These are phyloP conservation scores for Mycogone perniciosa DNA, from an alignment of 2,329 filamentous ascomycete species.

Conservation along the genomic window DNA sequence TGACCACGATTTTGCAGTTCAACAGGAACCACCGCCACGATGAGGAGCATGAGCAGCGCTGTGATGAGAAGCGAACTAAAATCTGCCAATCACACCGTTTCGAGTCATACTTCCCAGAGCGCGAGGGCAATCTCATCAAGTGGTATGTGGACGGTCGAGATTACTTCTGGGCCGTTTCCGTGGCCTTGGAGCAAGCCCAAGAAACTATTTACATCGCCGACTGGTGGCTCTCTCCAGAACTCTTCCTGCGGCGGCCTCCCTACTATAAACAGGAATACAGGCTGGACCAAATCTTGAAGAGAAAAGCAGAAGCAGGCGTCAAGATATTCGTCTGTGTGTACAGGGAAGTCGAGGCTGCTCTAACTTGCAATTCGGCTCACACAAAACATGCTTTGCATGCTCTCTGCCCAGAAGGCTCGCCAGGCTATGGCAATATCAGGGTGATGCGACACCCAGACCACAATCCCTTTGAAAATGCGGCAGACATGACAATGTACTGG, in stretches of 20 bases:
- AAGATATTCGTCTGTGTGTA: constrained; percentile 94
- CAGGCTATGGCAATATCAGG: constrained; percentile 81
- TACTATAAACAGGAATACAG: constrained; percentile 79
- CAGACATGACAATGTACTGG: constrained; percentile 97
- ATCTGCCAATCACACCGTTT: constrained; percentile 74
- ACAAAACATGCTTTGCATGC: constrained; percentile 79
- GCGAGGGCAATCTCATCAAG: constrained; percentile 79
- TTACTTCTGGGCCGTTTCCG: constrained; percentile 91
- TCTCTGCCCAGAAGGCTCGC: constrained; percentile 74
- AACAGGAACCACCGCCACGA: constrained; percentile 90
- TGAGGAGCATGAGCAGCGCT: constrained; percentile 80
- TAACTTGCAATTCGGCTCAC: constrained; percentile 89
- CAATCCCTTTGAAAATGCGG: constrained; percentile 86
- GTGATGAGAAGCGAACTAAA: constrained; percentile 70
- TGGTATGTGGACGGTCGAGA: constrained; percentile 97
- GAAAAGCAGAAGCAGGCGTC: constrained; percentile 83
- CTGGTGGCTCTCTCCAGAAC: constrained; percentile 91
- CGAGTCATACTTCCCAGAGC: constrained; percentile 83
- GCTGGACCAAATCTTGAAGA: constrained; percentile 79
- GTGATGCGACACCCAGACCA: constrained; percentile 92
- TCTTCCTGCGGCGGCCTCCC: constrained; percentile 80
- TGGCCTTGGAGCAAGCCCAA: constrained; percentile 80
- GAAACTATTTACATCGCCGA: constrained; percentile 95
- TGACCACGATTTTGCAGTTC: constrained; percentile 40
- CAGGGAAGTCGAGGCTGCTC: constrained; percentile 72